Percentiles rank a stretch among this genome's conserved stretches.
phyloP scores from a whole-genome alignment of 306 rosid species.

The Prunus fruticosa region DNA sequence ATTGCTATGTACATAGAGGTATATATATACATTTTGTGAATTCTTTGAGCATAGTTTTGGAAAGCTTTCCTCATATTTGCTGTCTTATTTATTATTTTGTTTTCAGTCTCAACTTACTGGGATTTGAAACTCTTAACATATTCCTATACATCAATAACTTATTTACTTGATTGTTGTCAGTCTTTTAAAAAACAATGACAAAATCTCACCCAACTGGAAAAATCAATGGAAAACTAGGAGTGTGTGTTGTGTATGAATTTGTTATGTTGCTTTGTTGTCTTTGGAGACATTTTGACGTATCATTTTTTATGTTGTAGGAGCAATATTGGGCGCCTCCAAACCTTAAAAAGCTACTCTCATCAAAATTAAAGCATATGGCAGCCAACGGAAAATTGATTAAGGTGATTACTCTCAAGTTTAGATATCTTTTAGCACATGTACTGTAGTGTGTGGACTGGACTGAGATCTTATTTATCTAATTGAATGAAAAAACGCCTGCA shows the following conservation, averaged over 20 bases:
- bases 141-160: background rate
- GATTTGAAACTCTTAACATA: background rate
- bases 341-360: constrained; percentile 67
- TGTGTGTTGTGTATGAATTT: background rate
- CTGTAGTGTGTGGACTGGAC: constrained; percentile 23
- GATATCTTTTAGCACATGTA: background rate
- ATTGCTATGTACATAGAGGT: constrained; percentile 88
- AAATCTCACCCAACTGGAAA: constrained; percentile 14
- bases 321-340: constrained; percentile 71
- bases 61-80: background rate
- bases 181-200: constrained; percentile 11
- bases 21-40: constrained; percentile 19
- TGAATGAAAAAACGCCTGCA: background rate
- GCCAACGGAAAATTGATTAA: constrained; percentile 69
- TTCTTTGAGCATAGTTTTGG: background rate
- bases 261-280: constrained; percentile 10
- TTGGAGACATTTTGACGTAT: constrained; percentile 21
- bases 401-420: constrained; percentile 44
- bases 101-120: constrained; percentile 11
- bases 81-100: background rate
- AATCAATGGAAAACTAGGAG: background rate
- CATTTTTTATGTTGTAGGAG: constrained; percentile 47
- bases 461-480: constrained; percentile 13
- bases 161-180: constrained; percentile 7
- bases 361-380: constrained; percentile 80